These are phyloP conservation scores for Debaryomyces nepalensis DNA, from an alignment of 1,139 yeast species.

Conservation along the genomic window DNA sequence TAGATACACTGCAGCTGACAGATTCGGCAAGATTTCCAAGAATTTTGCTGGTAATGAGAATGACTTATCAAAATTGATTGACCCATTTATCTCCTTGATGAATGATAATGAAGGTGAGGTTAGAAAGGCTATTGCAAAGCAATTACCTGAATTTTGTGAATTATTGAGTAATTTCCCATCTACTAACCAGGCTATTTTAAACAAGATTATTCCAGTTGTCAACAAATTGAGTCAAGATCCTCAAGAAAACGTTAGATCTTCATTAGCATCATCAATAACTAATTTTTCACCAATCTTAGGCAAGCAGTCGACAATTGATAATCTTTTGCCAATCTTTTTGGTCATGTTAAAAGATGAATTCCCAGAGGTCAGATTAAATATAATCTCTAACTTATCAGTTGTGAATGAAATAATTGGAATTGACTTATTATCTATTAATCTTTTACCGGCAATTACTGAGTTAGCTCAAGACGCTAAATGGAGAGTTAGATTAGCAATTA, in stretches of 20 bases:
- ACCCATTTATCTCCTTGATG: constrained; percentile 75
- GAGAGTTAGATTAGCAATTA: constrained; percentile 97
- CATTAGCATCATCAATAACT: constrained; percentile 87
- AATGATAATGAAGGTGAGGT: constrained; percentile 97
- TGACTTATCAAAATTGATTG: constrained; percentile 61
- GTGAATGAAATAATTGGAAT: constrained; percentile 96
- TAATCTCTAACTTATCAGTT: constrained; percentile 86
- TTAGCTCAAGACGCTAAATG: constrained; percentile 96
- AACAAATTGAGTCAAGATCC: constrained; percentile 87
- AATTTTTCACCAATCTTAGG: constrained; percentile 86
- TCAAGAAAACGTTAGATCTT: constrained; percentile 90
- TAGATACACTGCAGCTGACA: constrained; percentile 95
- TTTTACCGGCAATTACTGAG: constrained; percentile 94
- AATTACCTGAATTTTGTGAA: constrained; percentile 78
- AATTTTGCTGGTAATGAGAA: constrained; percentile 61
- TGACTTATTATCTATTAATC: constrained; percentile 79
- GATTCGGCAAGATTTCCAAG: constrained; percentile 74
- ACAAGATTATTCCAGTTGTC: constrained; percentile 81
- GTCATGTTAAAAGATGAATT: constrained; percentile 96
- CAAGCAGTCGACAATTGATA: constrained; percentile 81
- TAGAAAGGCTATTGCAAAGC: constrained; percentile 91
- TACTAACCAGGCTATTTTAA: constrained; percentile 59
- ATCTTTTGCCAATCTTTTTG: constrained; percentile 83
- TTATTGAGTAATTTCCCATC: constrained; percentile 49
- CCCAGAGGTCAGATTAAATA: constrained; percentile 94